Evolutionary conservation across 2,329 filamentous ascomycete genomes (phyloP).

Genomic region (Exophiala lecanii-corni): DNA sequence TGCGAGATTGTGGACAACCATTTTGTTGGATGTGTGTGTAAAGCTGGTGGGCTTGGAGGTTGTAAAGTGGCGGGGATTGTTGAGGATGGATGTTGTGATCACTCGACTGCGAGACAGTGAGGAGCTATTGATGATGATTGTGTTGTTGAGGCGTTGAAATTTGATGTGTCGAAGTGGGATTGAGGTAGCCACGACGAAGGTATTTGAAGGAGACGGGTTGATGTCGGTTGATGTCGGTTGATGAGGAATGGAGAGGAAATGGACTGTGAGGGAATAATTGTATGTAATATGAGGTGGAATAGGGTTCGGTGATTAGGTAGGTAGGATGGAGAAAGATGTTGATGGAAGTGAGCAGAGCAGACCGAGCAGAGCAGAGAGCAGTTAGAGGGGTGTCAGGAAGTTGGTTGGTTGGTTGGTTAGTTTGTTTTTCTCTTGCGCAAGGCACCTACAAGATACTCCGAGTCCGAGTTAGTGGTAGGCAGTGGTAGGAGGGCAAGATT

Average conservation of each 20-base stretch:
- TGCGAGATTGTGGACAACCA: conserved; percentile 42
- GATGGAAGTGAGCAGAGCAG: neutral
- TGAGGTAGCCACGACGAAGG: conserved; percentile 29
- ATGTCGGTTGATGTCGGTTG: conserved; percentile 2
- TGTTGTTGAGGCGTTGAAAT: conserved; percentile 14
- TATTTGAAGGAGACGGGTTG: too few relatives aligned
- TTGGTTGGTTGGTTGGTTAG: too few relatives aligned
- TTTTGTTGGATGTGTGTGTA: conserved; percentile 40
- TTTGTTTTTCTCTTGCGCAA: too few relatives aligned
- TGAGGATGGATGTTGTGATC: conserved; percentile 4
- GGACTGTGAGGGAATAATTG: conserved; percentile 7
- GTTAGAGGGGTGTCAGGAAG: neutral
- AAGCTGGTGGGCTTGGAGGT: conserved; percentile 34
- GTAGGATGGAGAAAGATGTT: conserved; percentile 3
- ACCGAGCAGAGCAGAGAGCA: neutral
- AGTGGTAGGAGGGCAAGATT: too few relatives aligned
- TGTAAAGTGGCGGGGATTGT: conserved; percentile 29
- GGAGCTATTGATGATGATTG: neutral
- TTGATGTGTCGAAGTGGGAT: conserved; percentile 16
- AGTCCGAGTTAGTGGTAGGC: too few relatives aligned
- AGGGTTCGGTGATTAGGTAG: too few relatives aligned
- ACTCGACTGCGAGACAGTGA: too few relatives aligned
- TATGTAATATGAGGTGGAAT: too few relatives aligned
- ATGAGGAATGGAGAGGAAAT: conserved; percentile 1
- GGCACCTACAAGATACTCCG: too few relatives aligned